Base-by-base conservation (phyloP, 805 yeast species). In the Clavispora vitiphila region DNA sequence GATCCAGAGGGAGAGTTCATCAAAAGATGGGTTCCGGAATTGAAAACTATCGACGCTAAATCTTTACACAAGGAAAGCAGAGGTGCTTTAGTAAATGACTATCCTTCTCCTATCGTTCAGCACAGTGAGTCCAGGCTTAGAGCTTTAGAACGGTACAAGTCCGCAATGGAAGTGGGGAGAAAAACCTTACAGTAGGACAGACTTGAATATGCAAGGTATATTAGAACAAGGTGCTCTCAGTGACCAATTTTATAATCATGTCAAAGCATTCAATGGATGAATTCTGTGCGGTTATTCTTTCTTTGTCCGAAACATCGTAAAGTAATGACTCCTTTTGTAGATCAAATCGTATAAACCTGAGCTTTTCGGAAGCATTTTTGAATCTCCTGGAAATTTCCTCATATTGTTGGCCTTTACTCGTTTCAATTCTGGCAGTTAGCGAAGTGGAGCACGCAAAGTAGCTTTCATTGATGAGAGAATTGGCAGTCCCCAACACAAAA, bases 1-100 rank as follows among this genome's bases (percentile, higher is more conserved):
- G 82, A 76, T 43, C 69, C 69, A 1, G 56, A 69, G 8, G 79
- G 78, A 5, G 55, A 54, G 2, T 77, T 65, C 51, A 73, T 77
- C 39, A 62, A 65, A 29, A 52, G 60, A 37, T 76, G 81, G 80
- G 66, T 76, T 1, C 78, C 76, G 2, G 80, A 76, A 43, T 56
- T 75, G 42, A 53, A 45, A 36, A 54, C 53, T 10, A 49, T 67
- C 6, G 58, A 58, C 14, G 44, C 47, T 4, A 60, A 62, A 41
- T 58, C 60, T 0, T 52, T 68, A 7, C 71, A 64, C 44, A 56
- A 53, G 14, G 55, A 58, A 24, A 56, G 62, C 11, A 63, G 61
- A 1, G 10, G 5, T 3, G 6, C 10, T 3, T 5, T 26, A 5
- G 4, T 18, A 3, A 10, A 14, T n/a, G 14, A 26, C 12, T 74